Conservation (phyloP, 805 yeast genomes). For the Ogataea allantospora region DNA sequence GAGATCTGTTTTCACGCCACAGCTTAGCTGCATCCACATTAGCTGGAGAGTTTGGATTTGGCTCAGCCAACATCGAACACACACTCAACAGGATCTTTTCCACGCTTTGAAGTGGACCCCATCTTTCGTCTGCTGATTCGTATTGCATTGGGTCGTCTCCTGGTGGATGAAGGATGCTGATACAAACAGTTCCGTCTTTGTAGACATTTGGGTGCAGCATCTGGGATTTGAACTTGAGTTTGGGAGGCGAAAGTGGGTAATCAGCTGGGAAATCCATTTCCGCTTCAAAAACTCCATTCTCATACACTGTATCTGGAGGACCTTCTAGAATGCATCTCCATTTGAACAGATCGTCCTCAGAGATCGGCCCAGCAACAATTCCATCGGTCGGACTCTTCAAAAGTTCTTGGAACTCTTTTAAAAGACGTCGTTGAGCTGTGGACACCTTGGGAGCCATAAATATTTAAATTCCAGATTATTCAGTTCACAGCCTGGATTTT, state of each 20-base stretch:
- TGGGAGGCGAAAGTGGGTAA: slow-evolving; percentile 65
- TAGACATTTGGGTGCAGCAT: slow-evolving; percentile 92
- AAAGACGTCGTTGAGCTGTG: slow-evolving; percentile 76
- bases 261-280: slow-evolving; percentile 43
- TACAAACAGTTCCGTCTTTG: slow-evolving; percentile 93
- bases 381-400: slow-evolving; percentile 91
- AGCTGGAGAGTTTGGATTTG: slow-evolving; percentile 95
- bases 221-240: slow-evolving; percentile 66
- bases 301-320: slow-evolving; percentile 54
- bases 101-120: slow-evolving; percentile 98
- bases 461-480: neutral
- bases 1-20: slow-evolving; percentile 82
- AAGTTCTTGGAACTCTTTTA: slow-evolving; percentile 87
- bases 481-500: slow-evolving; percentile 3
- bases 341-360: slow-evolving; percentile 45
- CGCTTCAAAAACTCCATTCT: slow-evolving; percentile 54
- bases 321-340: slow-evolving; percentile 59
- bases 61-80: slow-evolving; percentile 95
- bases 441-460: slow-evolving; percentile 28
- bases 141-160: slow-evolving; percentile 97
- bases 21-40: slow-evolving; percentile 76
- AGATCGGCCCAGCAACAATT: slow-evolving; percentile 89
- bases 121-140: slow-evolving; percentile 92
- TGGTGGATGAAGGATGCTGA: slow-evolving; percentile 91
- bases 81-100: slow-evolving; percentile 93